Percentiles rank a stretch among this genome's conserved stretches.
Evolutionary conservation across 2,329 filamentous ascomycete species (phyloP).

Genomic region (Pseudogymnoascus sp.): DNA sequence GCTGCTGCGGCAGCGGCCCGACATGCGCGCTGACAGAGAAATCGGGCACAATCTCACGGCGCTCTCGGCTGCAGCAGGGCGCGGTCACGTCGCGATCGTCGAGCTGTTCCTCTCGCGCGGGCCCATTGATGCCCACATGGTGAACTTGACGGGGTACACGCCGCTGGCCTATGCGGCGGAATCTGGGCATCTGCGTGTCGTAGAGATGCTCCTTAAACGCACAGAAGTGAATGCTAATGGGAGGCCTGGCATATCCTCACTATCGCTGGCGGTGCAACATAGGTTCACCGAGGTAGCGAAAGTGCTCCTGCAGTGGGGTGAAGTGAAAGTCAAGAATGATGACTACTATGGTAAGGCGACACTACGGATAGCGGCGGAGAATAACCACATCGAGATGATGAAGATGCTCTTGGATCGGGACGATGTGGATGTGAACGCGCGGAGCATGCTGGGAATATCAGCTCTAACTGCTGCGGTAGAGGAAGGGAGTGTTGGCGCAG

Average conservation of each 20-base stretch:
- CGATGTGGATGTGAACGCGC: neutral
- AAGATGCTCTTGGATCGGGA: neutral
- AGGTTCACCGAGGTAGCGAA: neutral
- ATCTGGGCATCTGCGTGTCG: neutral
- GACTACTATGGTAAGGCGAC: neutral
- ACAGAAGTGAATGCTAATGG: neutral
- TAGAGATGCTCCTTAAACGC: neutral
- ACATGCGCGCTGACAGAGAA: neutral
- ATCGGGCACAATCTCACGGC: neutral
- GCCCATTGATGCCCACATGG: neutral
- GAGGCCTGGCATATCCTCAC: neutral
- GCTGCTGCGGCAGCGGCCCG: neutral
- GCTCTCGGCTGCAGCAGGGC: neutral
- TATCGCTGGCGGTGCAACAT: neutral
- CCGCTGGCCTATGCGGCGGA: neutral
- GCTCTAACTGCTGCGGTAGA: neutral
- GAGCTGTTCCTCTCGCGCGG: neutral
- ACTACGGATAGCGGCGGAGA: neutral
- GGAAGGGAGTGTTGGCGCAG: neutral
- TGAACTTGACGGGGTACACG: neutral
- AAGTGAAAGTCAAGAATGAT: neutral
- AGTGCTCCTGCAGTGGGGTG: neutral
- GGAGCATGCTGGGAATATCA: neutral
- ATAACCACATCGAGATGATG: neutral
- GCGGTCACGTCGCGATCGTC: neutral